phyloP scores from a whole-genome alignment of 2,329 filamentous ascomycete species.

The Trichoderma atrobrunneum region DNA sequence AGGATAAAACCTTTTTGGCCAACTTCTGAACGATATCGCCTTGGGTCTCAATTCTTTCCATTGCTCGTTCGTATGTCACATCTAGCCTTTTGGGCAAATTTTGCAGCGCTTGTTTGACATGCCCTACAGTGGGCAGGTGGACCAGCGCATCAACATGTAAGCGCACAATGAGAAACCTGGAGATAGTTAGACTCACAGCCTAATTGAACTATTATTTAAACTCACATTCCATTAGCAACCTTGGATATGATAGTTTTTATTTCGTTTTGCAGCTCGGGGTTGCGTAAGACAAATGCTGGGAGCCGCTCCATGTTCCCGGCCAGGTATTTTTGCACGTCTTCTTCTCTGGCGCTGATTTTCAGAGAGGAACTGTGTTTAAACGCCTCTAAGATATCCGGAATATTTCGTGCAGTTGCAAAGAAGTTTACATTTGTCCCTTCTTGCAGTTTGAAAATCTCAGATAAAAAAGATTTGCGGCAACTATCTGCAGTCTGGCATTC shows the following conservation, averaged over 20 bases:
- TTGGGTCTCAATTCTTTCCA: slow-evolving; percentile 5
- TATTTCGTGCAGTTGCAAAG: slow-evolving; percentile 23
- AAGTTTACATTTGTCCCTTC: background rate
- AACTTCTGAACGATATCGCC: background rate
- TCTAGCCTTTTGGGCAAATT: background rate
- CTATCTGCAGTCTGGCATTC: background rate
- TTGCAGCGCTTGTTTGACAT: background rate
- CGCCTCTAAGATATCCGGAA: background rate
- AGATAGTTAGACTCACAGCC: background rate
- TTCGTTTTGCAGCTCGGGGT: background rate
- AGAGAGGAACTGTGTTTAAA: background rate
- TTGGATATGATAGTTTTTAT: background rate
- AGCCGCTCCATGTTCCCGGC: background rate
- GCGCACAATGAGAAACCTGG: slow-evolving; percentile 1
- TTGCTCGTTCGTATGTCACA: background rate
- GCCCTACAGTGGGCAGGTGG: background rate
- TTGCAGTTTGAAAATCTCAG: background rate
- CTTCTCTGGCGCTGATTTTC: background rate
- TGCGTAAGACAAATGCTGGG: background rate
- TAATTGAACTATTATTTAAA: no score
- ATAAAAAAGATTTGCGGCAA: background rate
- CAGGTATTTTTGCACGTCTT: slow-evolving; percentile 3
- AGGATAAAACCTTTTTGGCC: background rate
- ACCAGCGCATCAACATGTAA: background rate
- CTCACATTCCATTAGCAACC: background rate